phyloP scores from a whole-genome alignment of 2,329 filamentous ascomycete genomes.

The Clonostachys chloroleuca region DNA sequence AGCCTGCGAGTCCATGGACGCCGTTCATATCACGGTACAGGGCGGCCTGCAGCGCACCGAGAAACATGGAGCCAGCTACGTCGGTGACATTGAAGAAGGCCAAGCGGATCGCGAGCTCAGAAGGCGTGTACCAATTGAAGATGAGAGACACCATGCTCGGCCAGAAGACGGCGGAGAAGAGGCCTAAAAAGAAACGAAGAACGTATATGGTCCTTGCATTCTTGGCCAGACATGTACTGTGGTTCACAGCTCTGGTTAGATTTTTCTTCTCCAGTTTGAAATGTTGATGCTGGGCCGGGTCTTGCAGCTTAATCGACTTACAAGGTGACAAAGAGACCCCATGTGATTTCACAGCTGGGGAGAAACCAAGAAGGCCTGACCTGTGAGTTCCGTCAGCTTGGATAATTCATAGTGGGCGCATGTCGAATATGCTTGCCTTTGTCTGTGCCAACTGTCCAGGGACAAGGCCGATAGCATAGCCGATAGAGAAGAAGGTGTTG shows the following conservation, averaged over 20 bases:
- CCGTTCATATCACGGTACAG: conserved; percentile 41
- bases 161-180: conserved; percentile 8
- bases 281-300: conserved; percentile 30
- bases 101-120: conserved; percentile 14
- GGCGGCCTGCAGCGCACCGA: conserved; percentile 28
- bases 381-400: conserved; percentile 5
- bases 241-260: conserved; percentile 1
- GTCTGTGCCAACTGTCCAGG: conserved; percentile 31
- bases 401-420: too few species aligned
- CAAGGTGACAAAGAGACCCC: conserved; percentile 18
- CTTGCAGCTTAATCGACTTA: conserved; percentile 27
- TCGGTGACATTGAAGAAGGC: conserved; percentile 15
- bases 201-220: conserved; percentile 47
- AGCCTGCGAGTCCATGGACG: conserved; percentile 23
- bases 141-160: conserved; percentile 8
- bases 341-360: conserved; percentile 26
- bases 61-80: conserved; percentile 1
- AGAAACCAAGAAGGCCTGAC: conserved; percentile 31
- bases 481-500: conserved; percentile 50
- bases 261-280: background rate
- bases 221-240: conserved; percentile 18
- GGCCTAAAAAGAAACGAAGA: conserved; percentile 17
- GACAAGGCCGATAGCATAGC: conserved; percentile 47
- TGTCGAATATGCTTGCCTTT: too few species aligned
- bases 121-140: conserved; percentile 15